Evolutionary conservation across 2,329 filamentous ascomycete species (phyloP).

Genomic region (Aspergillus glaucus): DNA sequence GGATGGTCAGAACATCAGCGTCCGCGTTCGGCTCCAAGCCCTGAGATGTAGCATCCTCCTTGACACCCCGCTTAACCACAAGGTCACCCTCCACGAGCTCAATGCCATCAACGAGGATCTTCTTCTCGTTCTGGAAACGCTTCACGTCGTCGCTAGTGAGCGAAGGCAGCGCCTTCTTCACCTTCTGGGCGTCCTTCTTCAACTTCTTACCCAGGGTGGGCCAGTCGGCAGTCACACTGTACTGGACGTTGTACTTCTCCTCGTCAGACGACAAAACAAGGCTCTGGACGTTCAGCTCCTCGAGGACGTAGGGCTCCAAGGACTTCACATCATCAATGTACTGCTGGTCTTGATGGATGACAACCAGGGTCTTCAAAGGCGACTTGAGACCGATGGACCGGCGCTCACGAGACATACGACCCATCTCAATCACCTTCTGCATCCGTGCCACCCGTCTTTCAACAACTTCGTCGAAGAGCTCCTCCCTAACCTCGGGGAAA

Average conservation of each 20-base stretch:
- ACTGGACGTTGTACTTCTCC: conserved; percentile 84
- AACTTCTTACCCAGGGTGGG: conserved; percentile 93
- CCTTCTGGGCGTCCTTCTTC: conserved; percentile 86
- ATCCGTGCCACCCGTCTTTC: conserved; percentile 84
- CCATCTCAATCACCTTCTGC: conserved; percentile 93
- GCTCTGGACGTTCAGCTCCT: conserved; percentile 87
- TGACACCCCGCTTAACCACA: conserved; percentile 71
- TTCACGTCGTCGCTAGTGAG: conserved; percentile 77
- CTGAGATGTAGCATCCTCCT: conserved; percentile 63
- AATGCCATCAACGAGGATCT: conserved; percentile 80
- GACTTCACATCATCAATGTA: conserved; percentile 84
- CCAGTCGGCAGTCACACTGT: conserved; percentile 87
- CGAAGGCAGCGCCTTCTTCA: conserved; percentile 80
- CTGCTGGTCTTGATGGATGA: conserved; percentile 75
- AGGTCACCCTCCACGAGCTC: conserved; percentile 75
- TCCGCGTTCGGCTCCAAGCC: conserved; percentile 83
- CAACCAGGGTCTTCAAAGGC: conserved; percentile 79
- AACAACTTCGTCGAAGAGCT: conserved; percentile 78
- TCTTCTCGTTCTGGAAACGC: conserved; percentile 64
- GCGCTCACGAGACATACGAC: conserved; percentile 77
- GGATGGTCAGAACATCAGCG: conserved; percentile 80
- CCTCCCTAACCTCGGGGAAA: conserved; percentile 81
- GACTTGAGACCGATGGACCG: conserved; percentile 81
- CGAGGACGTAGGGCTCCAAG: conserved; percentile 78
- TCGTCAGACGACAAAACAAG: conserved; percentile 81